Evolutionary conservation across 208 protist species (phyloP).

Genomic region (Leishmania amazonensis): DNA sequence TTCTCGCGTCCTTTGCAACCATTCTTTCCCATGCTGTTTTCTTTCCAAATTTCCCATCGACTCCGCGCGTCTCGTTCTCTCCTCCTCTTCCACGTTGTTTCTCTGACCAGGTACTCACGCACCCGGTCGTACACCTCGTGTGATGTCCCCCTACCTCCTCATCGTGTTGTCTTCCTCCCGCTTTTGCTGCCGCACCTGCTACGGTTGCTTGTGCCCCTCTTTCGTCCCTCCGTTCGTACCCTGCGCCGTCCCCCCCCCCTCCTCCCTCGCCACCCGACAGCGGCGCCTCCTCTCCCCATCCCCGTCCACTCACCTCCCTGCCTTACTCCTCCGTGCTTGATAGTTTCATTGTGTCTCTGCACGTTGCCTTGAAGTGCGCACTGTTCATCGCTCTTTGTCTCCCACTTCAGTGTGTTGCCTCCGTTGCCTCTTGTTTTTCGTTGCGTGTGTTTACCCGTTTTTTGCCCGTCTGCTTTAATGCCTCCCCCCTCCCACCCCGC

Average conservation of each 20-base stretch:
- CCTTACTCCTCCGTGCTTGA: no score
- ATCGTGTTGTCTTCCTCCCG: slow-evolving; percentile 3
- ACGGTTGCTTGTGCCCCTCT: neutral
- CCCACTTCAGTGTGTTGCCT: no score
- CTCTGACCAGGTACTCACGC: neutral
- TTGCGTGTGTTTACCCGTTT: neutral
- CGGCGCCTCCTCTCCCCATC: no score
- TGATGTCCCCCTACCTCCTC: neutral
- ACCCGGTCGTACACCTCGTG: neutral
- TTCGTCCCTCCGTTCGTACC: no score
- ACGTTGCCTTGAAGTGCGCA: neutral
- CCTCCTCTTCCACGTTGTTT: neutral
- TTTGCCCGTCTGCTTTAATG: neutral
- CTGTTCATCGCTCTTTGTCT: neutral
- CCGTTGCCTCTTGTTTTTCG: neutral
- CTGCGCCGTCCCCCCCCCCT: no score
- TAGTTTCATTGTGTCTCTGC: neutral
- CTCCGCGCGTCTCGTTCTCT: neutral
- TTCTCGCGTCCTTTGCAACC: neutral
- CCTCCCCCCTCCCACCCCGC: neutral
- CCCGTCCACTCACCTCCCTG: no score
- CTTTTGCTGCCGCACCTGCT: neutral
- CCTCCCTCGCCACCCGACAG: no score
- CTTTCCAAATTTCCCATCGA: neutral
- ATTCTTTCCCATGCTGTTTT: neutral